These are phyloP conservation scores for Cytidiella melzeri DNA, from an alignment of 768 basidiomycete species.

Conservation along the genomic window DNA sequence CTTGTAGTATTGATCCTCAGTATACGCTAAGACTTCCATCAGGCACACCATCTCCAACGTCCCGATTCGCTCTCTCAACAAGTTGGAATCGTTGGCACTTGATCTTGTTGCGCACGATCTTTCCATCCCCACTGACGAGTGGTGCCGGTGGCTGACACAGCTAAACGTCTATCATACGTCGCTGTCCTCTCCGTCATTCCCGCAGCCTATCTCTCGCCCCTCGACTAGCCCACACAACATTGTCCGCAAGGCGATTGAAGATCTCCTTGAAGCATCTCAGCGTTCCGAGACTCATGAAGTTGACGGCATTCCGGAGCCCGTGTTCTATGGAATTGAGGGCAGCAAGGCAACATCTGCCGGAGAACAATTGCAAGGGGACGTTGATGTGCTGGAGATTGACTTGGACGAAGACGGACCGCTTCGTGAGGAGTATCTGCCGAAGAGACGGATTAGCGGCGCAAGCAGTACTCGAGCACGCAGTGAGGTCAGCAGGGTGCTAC, in stretches of 20 bases:
- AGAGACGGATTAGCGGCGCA: constrained; percentile 45
- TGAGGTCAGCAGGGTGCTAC: constrained; percentile 35
- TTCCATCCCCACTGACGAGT: constrained; percentile 55
- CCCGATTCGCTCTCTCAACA: constrained; percentile 64
- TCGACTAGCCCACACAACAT: constrained; percentile 66
- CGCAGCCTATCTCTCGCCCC: constrained; percentile 76
- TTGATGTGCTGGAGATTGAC: constrained; percentile 63
- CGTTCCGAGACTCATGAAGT: constrained; percentile 15
- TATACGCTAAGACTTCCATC: not conserved
- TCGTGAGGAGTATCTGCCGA: constrained; percentile 74
- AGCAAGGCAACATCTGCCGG: constrained; percentile 37
- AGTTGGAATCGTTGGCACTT: constrained; percentile 62
- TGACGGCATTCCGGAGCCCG: constrained; percentile 45
- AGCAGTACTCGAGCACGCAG: constrained; percentile 6
- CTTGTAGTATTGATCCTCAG: not conserved
- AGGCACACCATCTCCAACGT: constrained; percentile 82
- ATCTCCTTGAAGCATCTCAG: constrained; percentile 49
- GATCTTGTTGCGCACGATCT: constrained; percentile 68
- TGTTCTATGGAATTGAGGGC: constrained; percentile 69
- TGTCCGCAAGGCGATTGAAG: constrained; percentile 63
- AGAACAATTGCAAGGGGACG: constrained; percentile 36
- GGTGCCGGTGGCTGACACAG: constrained; percentile 69
- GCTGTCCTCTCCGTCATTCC: constrained; percentile 49
- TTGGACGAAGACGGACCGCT: constrained; percentile 80
- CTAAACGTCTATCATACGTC: constrained; percentile 61